phyloP scores from a whole-genome alignment of 257 asterid genomes.

The Knoxia roxburghii region DNA sequence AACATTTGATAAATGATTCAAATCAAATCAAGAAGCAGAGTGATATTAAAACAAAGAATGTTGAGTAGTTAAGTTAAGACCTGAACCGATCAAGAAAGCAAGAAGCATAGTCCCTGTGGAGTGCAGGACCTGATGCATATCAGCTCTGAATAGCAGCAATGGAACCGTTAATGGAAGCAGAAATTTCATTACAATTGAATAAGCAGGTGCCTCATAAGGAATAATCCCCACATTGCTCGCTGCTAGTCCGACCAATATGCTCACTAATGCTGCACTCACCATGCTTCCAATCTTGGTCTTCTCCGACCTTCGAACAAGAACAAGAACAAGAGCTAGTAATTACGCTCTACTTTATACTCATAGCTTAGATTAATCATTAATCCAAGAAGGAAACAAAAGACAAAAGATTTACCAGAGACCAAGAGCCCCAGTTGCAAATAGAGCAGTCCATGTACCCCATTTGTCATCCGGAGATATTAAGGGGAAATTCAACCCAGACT shows the following conservation, averaged over 20 bases:
- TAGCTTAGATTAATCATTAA: no score
- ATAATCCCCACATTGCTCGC: slow-evolving; percentile 83
- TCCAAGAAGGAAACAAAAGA: neutral
- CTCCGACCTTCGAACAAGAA: slow-evolving; percentile 89
- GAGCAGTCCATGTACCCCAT: slow-evolving; percentile 83
- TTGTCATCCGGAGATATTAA: slow-evolving; percentile 62
- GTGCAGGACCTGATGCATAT: slow-evolving; percentile 46
- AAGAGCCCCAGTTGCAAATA: slow-evolving; percentile 54
- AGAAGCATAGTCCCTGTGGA: slow-evolving; percentile 64
- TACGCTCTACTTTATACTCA: no score
- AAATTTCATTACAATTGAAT: slow-evolving; percentile 54
- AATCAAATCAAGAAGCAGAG: neutral
- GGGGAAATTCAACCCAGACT: slow-evolving; percentile 34
- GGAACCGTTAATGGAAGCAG: slow-evolving; percentile 74
- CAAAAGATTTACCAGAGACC: slow-evolving; percentile 83
- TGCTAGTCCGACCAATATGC: slow-evolving; percentile 64
- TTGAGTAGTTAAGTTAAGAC: slow-evolving; percentile 16
- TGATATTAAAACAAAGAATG: neutral
- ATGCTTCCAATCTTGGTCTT: slow-evolving; percentile 81
- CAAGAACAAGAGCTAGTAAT: no score
- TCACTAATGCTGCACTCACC: slow-evolving; percentile 77
- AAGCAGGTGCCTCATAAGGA: slow-evolving; percentile 68
- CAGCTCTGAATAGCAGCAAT: slow-evolving; percentile 69
- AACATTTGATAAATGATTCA: neutral
- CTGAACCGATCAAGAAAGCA: slow-evolving; percentile 82